phyloP scores from a whole-genome alignment of 148 eudicot species.

The Talinum fruticosum region DNA sequence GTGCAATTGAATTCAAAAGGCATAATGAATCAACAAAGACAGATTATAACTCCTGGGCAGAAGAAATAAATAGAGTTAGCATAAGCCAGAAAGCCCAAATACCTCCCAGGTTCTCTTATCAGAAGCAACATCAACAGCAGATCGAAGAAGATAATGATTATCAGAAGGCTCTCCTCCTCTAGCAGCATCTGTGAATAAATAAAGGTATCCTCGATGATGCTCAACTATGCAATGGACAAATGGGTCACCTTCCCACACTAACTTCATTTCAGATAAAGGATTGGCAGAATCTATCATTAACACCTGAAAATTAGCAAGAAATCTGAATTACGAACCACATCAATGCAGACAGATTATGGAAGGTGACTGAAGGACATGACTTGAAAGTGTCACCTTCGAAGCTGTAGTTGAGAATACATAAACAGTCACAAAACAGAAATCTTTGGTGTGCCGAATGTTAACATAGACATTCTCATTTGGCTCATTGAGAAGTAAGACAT shows the following conservation, averaged over 20 bases:
- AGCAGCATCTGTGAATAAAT: slow-evolving; percentile 73
- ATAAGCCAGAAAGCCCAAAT: slow-evolving; percentile 13
- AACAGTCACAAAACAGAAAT: slow-evolving; percentile 61
- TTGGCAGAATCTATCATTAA: slow-evolving; percentile 73
- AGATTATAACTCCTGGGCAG: not conserved
- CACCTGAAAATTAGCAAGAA: slow-evolving; percentile 46
- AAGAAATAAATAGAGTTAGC: not conserved
- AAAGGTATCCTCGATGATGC: slow-evolving; percentile 85
- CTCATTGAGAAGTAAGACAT: slow-evolving; percentile 70
- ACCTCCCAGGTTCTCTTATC: slow-evolving; percentile 81
- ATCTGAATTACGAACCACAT: not conserved
- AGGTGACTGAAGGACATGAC: not conserved
- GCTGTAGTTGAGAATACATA: slow-evolving; percentile 54
- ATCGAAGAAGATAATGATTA: slow-evolving; percentile 67
- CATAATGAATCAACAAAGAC: slow-evolving; percentile 5
- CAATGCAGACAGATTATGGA: not conserved
- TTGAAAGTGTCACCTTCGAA: slow-evolving; percentile 59
- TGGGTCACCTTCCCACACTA: slow-evolving; percentile 81
- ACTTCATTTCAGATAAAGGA: slow-evolving; percentile 72
- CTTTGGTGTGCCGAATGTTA: slow-evolving; percentile 78
- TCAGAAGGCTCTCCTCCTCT: slow-evolving; percentile 63
- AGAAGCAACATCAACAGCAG: slow-evolving; percentile 48
- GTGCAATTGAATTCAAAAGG: not conserved
- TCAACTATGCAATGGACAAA: slow-evolving; percentile 78
- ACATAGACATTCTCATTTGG: slow-evolving; percentile 64